Percentiles rank a stretch among this genome's conserved stretches.
These are phyloP conservation scores for Buxus sempervirens DNA, from an alignment of 164 flowering plant genomes.

Conservation along the genomic window DNA sequence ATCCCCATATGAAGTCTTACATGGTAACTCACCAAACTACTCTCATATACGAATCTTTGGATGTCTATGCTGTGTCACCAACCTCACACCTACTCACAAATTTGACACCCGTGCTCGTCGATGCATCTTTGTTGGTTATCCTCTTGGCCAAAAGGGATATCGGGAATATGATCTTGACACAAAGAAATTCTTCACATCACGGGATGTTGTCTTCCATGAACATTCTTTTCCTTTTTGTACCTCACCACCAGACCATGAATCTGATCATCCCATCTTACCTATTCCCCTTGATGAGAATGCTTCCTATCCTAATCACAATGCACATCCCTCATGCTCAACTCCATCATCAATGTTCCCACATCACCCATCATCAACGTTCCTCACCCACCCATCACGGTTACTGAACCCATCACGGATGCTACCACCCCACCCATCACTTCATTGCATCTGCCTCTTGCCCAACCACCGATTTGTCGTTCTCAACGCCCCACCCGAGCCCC, in stretches of 20 bases:
- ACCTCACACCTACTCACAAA: not conserved
- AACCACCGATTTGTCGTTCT: too few relatives aligned
- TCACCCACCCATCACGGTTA: too few relatives aligned
- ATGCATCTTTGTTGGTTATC: slow-evolving; percentile 10
- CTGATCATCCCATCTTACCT: too few relatives aligned
- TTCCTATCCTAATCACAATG: too few relatives aligned
- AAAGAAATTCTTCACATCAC: not conserved
- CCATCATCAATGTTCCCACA: too few relatives aligned
- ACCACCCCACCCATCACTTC: too few relatives aligned
- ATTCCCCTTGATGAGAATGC: too few relatives aligned
- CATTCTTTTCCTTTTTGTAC: not conserved
- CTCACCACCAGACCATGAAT: not conserved
- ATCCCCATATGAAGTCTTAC: slow-evolving; percentile 7
- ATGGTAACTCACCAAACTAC: not conserved
- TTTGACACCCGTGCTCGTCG: not conserved
- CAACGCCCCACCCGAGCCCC: too few relatives aligned
- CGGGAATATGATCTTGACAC: not conserved
- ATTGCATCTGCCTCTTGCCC: too few relatives aligned
- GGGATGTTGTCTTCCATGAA: slow-evolving; percentile 12
- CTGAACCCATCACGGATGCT: too few relatives aligned
- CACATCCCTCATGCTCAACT: too few relatives aligned
- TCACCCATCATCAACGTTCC: too few relatives aligned
- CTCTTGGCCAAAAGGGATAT: not conserved
- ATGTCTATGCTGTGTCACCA: slow-evolving; percentile 8
- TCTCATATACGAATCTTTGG: not conserved